These are phyloP conservation scores for Penicillium sp. DNA, from an alignment of 2,329 filamentous ascomycete genomes.

Conservation along the genomic window DNA sequence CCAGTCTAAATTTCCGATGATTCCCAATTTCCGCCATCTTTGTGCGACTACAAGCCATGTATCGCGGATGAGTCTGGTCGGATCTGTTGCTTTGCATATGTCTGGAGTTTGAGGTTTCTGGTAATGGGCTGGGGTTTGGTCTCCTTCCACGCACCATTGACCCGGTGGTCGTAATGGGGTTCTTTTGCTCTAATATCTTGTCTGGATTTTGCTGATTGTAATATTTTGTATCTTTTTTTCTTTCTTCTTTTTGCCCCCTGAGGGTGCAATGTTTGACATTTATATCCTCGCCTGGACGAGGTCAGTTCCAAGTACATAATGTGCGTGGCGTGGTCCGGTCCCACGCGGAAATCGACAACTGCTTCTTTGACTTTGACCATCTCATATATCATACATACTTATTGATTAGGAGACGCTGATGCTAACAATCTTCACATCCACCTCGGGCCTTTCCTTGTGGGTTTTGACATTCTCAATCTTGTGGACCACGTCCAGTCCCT, in stretches of 20 bases:
- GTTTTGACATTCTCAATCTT: conserved; percentile 89
- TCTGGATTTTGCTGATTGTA: not conserved
- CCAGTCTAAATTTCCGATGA: no score
- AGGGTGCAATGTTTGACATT: no score
- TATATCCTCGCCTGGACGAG: not conserved
- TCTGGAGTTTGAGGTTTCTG: no score
- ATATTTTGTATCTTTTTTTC: not conserved
- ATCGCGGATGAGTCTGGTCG: no score
- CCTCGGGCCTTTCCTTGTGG: conserved; percentile 86
- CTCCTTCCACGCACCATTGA: no score
- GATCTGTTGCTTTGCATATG: no score
- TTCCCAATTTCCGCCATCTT: no score
- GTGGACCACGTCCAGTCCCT: conserved; percentile 89
- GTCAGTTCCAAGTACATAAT: not conserved
- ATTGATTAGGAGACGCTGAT: conserved; percentile 46
- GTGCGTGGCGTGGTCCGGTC: not conserved
- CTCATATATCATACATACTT: not conserved
- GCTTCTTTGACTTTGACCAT: not conserved
- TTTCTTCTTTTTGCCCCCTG: no score
- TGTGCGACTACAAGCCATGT: no score
- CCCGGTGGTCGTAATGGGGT: no score
- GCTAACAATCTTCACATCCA: conserved; percentile 95
- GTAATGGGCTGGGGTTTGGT: not conserved
- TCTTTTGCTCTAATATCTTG: no score
- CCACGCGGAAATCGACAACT: not conserved